Conservation (phyloP, 768 basidiomycete genomes). For the Mrakia gelida region DNA sequence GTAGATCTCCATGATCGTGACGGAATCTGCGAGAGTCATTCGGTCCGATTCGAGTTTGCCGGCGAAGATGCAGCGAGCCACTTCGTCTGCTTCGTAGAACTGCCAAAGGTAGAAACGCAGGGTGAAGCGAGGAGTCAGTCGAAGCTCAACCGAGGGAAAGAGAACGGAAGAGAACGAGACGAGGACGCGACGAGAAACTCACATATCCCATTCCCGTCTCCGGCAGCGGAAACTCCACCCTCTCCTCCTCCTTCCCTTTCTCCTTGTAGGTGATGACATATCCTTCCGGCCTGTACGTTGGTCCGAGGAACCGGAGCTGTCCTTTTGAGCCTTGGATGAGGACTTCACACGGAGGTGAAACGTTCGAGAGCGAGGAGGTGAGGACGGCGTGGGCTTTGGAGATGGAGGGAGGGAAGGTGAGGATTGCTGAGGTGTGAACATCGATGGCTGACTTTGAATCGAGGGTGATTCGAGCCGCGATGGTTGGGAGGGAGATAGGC, state of each 20-base stretch:
- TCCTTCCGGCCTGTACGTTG: constrained; percentile 7
- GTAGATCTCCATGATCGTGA: constrained; percentile 23
- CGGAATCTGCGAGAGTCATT: not conserved
- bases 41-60: constrained; percentile 22
- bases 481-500: not conserved
- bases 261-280: constrained; percentile 2
- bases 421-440: constrained; percentile 12
- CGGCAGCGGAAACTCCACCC: constrained; percentile 3
- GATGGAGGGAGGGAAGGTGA: constrained; percentile 1
- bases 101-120: not conserved
- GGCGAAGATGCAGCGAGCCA: constrained; percentile 19
- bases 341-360: not conserved
- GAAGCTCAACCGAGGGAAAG: no score
- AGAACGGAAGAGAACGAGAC: no score
- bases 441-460: constrained; percentile 5
- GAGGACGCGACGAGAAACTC: not conserved
- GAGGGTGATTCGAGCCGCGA: constrained; percentile 21
- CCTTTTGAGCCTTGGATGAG: constrained; percentile 21
- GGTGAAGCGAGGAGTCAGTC: not conserved
- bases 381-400: constrained; percentile 12
- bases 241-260: constrained; percentile 20
- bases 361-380: not conserved
- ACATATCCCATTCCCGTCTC: constrained; percentile 19
- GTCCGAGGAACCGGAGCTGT: not conserved
- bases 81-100: constrained; percentile 32